A percentile compares a stretch with the other conserved stretches of the same genome.
These are phyloP conservation scores for Blastobotrys buckinghamii DNA, from an alignment of 1,139 yeast genomes.

Conservation along the genomic window DNA sequence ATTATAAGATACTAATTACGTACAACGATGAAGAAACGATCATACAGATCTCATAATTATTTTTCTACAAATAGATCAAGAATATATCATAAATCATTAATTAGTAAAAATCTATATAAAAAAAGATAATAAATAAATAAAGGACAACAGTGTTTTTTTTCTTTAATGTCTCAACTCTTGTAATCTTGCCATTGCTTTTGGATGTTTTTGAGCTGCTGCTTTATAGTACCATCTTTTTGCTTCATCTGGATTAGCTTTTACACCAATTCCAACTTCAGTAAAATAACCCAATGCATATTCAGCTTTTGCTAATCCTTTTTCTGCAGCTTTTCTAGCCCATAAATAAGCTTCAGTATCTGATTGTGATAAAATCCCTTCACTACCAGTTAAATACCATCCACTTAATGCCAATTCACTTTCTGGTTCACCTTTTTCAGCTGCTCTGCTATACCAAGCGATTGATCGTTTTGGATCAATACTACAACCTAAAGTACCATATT, in stretches of 20 bases:
- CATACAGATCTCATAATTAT: no score
- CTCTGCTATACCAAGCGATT: conserved; percentile 84
- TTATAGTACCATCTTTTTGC: conserved; percentile 50
- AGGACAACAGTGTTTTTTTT: background rate
- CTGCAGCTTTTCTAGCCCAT: conserved; percentile 87
- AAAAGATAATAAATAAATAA: background rate
- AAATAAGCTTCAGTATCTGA: conserved; percentile 75
- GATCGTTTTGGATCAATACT: conserved; percentile 64
- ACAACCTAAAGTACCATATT: conserved; percentile 72
- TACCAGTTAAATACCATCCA: conserved; percentile 90
- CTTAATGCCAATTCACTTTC: conserved; percentile 85
- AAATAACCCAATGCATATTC: conserved; percentile 80
- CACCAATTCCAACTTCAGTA: conserved; percentile 74
- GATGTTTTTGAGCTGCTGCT: conserved; percentile 58
- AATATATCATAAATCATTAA: no score
- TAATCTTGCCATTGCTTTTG: conserved; percentile 44
- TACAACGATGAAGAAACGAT: no score
- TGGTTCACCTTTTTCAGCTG: conserved; percentile 67
- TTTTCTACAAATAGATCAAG: no score
- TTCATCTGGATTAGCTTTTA: conserved; percentile 40
- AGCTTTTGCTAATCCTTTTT: conserved; percentile 74
- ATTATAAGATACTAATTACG: no score
- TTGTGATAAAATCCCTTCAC: conserved; percentile 60
- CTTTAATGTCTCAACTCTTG: conserved; percentile 25
- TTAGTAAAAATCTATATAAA: background rate